A percentile compares a stretch with the other conserved stretches of the same genome.
phyloP scores from a whole-genome alignment of 495 filamentous ascomycete genomes.

The Lepidopterella palustris region DNA sequence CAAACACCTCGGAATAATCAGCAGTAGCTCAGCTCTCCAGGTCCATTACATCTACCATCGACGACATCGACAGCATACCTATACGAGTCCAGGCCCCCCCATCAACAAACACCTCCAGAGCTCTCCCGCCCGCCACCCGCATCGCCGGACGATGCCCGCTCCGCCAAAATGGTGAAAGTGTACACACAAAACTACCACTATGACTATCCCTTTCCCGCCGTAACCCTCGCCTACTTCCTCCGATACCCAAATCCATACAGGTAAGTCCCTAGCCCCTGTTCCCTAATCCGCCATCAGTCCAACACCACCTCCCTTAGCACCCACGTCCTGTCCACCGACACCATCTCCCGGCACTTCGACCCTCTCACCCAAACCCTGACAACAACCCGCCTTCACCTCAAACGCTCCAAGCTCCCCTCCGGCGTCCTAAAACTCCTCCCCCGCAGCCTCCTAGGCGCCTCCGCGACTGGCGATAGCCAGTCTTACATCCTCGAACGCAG shows the following conservation, averaged over 20 bases:
- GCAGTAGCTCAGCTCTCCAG: no score
- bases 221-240: conserved; percentile 97
- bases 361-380: conserved; percentile 70
- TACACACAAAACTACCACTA: conserved; percentile 85
- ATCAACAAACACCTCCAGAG: background rate
- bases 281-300: no score
- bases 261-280: no score
- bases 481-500: conserved; percentile 90
- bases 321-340: conserved; percentile 94
- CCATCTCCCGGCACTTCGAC: conserved; percentile 81
- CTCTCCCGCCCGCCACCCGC: background rate
- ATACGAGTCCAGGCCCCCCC: no score
- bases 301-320: no score
- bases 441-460: conserved; percentile 61
- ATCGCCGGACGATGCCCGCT: background rate
- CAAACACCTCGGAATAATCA: no score
- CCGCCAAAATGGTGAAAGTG: conserved; percentile 64
- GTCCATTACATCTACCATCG: no score
- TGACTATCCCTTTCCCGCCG: conserved; percentile 82
- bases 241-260: conserved; percentile 98
- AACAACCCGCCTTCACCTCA: conserved; percentile 86
- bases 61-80: no score
- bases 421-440: conserved; percentile 77
- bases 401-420: conserved; percentile 82
- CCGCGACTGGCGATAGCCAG: conserved; percentile 58